A percentile compares a stretch with the other conserved stretches of the same genome.
phyloP scores from a whole-genome alignment of 164 flowering plant genomes.

The Brasenia schreberi region DNA sequence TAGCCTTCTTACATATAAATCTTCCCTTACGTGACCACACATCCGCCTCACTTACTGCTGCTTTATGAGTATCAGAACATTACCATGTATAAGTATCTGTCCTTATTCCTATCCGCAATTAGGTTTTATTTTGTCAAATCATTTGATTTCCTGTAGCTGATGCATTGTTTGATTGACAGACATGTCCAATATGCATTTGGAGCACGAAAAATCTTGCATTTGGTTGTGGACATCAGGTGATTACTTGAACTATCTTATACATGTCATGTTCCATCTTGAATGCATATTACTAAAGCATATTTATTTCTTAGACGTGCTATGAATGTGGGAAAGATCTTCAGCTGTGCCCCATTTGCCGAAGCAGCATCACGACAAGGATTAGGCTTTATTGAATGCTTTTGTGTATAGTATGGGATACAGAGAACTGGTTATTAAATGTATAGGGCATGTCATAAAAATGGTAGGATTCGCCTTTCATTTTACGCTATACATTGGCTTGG shows the following conservation, averaged over 20 bases:
- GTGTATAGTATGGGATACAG: too few relatives aligned
- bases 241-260: not conserved
- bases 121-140: not conserved
- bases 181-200: constrained; percentile 64
- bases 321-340: constrained; percentile 11
- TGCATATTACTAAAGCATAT: not conserved
- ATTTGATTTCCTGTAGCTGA: not conserved
- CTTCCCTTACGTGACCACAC: too few relatives aligned
- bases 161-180: constrained; percentile 20
- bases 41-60: too few relatives aligned
- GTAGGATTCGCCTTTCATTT: too few relatives aligned
- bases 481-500: too few relatives aligned
- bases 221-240: constrained; percentile 89
- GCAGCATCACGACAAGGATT: constrained; percentile 6
- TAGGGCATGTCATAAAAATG: too few relatives aligned
- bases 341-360: constrained; percentile 11
- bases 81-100: too few relatives aligned
- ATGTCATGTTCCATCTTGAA: not conserved
- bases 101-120: too few relatives aligned
- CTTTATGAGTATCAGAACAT: too few relatives aligned
- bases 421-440: too few relatives aligned
- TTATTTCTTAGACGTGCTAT: constrained; percentile 9
- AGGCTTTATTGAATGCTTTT: constrained; percentile 2
- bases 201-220: constrained; percentile 71
- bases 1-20: too few relatives aligned